Evolutionary conservation across 2,329 filamentous ascomycete genomes (phyloP).

Genomic region (Acrodontium crateriforme): DNA sequence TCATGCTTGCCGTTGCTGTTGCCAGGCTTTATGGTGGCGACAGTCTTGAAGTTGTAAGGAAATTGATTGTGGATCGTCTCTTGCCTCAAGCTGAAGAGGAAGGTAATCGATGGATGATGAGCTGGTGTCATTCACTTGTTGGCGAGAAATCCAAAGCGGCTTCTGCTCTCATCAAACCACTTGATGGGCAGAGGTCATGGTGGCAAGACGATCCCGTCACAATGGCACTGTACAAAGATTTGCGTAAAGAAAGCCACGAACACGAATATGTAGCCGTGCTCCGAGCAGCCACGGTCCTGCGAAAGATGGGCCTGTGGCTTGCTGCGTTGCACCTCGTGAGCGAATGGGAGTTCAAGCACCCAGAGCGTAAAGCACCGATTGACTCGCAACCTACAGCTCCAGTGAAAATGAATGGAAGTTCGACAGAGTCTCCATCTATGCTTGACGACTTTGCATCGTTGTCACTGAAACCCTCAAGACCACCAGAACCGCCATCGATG

Average conservation of each 20-base stretch:
- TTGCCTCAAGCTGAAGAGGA: conserved; percentile 63
- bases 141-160: conserved; percentile 72
- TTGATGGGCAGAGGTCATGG: conserved; percentile 55
- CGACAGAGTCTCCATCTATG: conserved; percentile 8
- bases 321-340: conserved; percentile 73
- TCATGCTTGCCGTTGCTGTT: conserved; percentile 81
- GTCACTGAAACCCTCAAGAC: conserved; percentile 1
- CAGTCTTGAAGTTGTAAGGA: conserved; percentile 55
- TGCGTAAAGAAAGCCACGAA: conserved; percentile 55
- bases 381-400: too few relatives aligned
- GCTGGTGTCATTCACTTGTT: conserved; percentile 92
- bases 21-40: conserved; percentile 82
- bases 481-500: conserved; percentile 9
- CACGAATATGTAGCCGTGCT: conserved; percentile 47
- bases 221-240: conserved; percentile 72
- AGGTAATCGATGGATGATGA: conserved; percentile 85
- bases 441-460: conserved; percentile 12
- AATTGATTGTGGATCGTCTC: conserved; percentile 66
- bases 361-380: too few relatives aligned
- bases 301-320: conserved; percentile 55
- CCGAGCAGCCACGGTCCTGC: conserved; percentile 53
- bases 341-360: conserved; percentile 62
- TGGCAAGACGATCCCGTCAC: conserved; percentile 80
- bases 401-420: too few relatives aligned
- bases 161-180: conserved; percentile 54